Conservation (phyloP, 768 basidiomycete genomes). For the Leucocoprinus leucothites region DNA sequence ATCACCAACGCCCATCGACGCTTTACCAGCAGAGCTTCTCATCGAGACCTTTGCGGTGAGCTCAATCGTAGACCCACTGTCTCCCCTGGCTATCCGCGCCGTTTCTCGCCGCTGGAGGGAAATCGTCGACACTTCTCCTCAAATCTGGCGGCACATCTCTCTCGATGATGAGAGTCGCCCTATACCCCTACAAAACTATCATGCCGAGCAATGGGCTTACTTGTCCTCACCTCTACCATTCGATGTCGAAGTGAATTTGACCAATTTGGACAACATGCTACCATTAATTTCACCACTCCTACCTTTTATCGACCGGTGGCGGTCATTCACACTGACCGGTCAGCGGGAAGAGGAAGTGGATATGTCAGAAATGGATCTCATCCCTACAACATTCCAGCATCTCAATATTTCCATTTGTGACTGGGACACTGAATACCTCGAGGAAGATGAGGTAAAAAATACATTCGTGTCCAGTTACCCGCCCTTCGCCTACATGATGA, state of each 20-base stretch:
- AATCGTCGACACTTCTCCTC: conserved; percentile 50
- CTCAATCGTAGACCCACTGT: conserved; percentile 39
- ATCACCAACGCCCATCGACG: conserved; percentile 20
- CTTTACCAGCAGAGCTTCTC: conserved; percentile 60
- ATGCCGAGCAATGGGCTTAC: conserved; percentile 52
- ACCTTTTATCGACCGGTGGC: conserved; percentile 55
- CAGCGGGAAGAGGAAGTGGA: conserved; percentile 33
- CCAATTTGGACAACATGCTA: conserved; percentile 48
- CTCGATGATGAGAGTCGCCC: conserved; percentile 41
- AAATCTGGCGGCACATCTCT: conserved; percentile 57
- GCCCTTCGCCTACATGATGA: conserved; percentile 36
- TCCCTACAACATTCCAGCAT: conserved; percentile 27
- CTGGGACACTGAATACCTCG: conserved; percentile 27
- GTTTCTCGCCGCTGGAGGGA: conserved; percentile 63
- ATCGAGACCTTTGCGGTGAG: conserved; percentile 55
- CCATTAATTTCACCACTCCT: conserved; percentile 65
- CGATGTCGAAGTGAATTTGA: conserved; percentile 48
- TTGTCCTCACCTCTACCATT: conserved; percentile 54
- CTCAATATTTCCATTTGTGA: conserved; percentile 36
- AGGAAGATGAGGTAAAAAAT: conserved; percentile 24
- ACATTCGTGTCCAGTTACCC: conserved; percentile 33
- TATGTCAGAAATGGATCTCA: conserved; percentile 23
- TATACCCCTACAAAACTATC: conserved; percentile 30
- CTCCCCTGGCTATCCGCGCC: conserved; percentile 44
- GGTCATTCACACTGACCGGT: conserved; percentile 42